Conservation (phyloP, 495 filamentous ascomycete species). For the Penicillium antarcticum region DNA sequence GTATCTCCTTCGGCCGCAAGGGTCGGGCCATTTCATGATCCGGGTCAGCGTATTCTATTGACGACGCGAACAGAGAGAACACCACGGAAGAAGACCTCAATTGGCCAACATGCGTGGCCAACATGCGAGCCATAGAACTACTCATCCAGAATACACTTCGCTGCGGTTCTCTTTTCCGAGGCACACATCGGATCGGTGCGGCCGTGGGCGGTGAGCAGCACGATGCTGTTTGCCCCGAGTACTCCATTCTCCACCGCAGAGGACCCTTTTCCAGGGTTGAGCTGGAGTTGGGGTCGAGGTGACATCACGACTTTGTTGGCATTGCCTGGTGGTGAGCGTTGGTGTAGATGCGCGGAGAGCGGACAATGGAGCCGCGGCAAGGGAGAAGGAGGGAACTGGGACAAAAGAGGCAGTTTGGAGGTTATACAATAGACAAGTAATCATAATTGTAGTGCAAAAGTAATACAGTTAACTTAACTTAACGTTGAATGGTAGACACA, state of each 20-base stretch:
- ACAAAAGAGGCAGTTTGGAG: no score
- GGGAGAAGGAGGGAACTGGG: no score
- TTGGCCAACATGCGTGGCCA: not conserved
- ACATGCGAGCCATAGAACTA: not conserved
- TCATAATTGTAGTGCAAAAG: no score
- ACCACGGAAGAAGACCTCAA: not conserved
- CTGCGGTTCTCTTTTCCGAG: not conserved
- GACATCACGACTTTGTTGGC: conserved; percentile 1
- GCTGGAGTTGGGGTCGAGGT: not conserved
- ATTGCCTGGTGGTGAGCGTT: not conserved
- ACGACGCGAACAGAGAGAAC: not conserved
- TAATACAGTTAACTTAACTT: no score
- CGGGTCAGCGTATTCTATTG: not conserved
- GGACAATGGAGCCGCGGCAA: no score
- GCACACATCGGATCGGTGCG: not conserved
- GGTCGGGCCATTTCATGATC: not conserved
- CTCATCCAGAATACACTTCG: not conserved
- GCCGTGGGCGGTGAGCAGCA: not conserved
- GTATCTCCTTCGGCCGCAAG: conserved; percentile 1
- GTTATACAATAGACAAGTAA: not conserved
- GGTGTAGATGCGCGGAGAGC: not conserved
- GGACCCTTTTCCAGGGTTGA: not conserved
- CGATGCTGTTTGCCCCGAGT: not conserved
- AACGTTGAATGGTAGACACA: no score
- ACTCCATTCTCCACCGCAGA: not conserved